These are phyloP conservation scores for Bruguiera sexangula DNA, from an alignment of 345 rosid genomes.

Conservation along the genomic window DNA sequence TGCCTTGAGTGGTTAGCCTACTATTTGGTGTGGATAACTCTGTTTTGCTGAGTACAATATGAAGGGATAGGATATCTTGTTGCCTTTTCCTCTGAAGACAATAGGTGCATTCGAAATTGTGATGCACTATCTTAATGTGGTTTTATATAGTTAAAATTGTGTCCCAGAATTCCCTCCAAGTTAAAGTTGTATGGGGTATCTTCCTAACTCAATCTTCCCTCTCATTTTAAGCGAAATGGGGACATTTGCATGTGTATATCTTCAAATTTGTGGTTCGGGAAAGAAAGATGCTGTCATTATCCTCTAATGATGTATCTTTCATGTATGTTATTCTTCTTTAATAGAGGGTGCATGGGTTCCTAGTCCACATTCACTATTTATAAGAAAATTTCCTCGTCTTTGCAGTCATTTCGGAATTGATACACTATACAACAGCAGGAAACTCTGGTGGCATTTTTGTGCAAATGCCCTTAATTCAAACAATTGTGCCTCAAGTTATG, in stretches of 20 bases:
- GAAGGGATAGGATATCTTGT: too few species aligned
- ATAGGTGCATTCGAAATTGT: too few species aligned
- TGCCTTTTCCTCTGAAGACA: too few species aligned
- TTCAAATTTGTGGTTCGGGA: too few species aligned
- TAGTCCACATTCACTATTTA: neutral
- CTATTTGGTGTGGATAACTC: too few species aligned
- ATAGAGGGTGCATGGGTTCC: neutral
- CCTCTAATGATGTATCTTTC: neutral
- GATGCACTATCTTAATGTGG: too few species aligned
- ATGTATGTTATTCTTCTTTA: neutral
- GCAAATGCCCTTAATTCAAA: conserved; percentile 90
- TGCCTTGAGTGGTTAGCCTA: too few species aligned
- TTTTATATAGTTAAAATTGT: too few species aligned
- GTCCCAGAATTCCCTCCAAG: too few species aligned
- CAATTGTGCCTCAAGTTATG: conserved; percentile 88
- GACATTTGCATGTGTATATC: neutral
- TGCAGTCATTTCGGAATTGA: conserved; percentile 91
- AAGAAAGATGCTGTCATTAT: neutral
- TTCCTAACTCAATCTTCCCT: neutral
- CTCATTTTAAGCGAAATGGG: neutral
- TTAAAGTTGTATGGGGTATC: neutral
- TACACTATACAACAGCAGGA: conserved; percentile 74
- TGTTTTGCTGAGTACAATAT: too few species aligned
- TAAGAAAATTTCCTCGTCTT: conserved; percentile 14
- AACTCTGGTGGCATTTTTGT: conserved; percentile 75